These are phyloP conservation scores for Torulaspora delbrueckii DNA, from an alignment of 805 yeast species.

Conservation along the genomic window DNA sequence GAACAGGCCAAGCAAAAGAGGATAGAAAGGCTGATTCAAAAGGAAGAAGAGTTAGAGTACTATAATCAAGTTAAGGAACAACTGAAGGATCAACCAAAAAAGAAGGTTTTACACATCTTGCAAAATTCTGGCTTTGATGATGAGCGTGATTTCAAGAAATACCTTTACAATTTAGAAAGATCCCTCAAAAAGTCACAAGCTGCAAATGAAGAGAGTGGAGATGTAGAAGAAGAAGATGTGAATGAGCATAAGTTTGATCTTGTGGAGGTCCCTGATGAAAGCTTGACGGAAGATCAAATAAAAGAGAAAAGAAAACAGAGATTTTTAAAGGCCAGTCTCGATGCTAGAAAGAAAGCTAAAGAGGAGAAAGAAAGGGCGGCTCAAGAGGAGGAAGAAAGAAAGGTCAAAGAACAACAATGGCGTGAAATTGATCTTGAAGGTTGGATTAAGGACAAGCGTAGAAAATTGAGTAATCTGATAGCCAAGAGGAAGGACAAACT, in stretches of 20 bases:
- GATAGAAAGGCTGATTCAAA: slow-evolving; percentile 70
- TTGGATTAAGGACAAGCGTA: slow-evolving; percentile 74
- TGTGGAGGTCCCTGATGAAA: slow-evolving; percentile 78
- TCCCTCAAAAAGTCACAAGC: slow-evolving; percentile 63
- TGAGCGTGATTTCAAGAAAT: slow-evolving; percentile 64
- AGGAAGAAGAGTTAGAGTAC: slow-evolving; percentile 74
- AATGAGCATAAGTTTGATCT: slow-evolving; percentile 58
- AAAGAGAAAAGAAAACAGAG: slow-evolving; percentile 84
- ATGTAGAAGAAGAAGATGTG: slow-evolving; percentile 43
- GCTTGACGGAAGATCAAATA: slow-evolving; percentile 70
- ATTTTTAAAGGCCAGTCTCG: slow-evolving; percentile 78
- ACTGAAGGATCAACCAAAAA: slow-evolving; percentile 46
- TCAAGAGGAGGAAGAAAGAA: slow-evolving; percentile 54
- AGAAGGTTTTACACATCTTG: slow-evolving; percentile 50
- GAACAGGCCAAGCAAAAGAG: slow-evolving; percentile 88
- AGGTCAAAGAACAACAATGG: slow-evolving; percentile 68
- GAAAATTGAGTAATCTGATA: slow-evolving; percentile 54
- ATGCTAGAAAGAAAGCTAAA: slow-evolving; percentile 78
- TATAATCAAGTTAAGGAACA: slow-evolving; percentile 55
- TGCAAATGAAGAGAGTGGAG: slow-evolving; percentile 58
- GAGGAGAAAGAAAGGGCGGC: slow-evolving; percentile 69
- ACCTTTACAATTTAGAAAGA: slow-evolving; percentile 58
- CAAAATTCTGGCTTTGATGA: slow-evolving; percentile 75
- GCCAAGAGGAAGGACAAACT: slow-evolving; percentile 59
- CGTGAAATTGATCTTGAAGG: slow-evolving; percentile 64